phyloP scores from a whole-genome alignment of 2,329 filamentous ascomycete species.

The Penicillium sp. region DNA sequence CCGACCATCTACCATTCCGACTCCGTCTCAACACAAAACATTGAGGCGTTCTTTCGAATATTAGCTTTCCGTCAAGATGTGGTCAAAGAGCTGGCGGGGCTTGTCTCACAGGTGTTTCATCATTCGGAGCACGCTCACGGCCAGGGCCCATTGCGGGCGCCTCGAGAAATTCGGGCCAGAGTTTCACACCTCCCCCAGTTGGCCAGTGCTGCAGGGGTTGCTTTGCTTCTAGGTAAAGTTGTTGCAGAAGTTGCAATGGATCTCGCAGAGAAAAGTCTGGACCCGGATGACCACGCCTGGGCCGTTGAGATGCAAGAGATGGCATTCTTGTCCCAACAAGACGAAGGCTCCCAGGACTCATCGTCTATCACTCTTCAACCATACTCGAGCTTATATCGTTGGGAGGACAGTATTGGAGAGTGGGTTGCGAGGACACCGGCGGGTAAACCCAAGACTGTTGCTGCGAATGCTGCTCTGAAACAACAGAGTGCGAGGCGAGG shows the following conservation, averaged over 20 bases:
- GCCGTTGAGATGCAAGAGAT: constrained; percentile 45
- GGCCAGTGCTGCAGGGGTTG: constrained; percentile 28
- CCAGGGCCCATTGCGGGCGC: constrained; percentile 28
- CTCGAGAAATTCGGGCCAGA: constrained; percentile 33
- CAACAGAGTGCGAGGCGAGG: constrained; percentile 18
- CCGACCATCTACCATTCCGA: constrained; percentile 16
- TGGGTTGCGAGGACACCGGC: constrained; percentile 59
- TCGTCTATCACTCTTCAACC: constrained; percentile 22
- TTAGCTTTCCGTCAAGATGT: constrained; percentile 37
- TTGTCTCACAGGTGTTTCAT: constrained; percentile 41
- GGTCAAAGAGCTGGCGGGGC: constrained; percentile 40
- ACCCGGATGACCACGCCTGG: constrained; percentile 45
- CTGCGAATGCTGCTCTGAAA: constrained; percentile 4
- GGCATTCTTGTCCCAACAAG: constrained; percentile 28
- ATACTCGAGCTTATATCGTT: constrained; percentile 46
- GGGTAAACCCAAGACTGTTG: constrained; percentile 27
- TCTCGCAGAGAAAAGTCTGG: constrained; percentile 44
- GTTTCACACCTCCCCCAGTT: constrained; percentile 32
- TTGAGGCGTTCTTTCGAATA: constrained; percentile 37
- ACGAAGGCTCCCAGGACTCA: constrained; percentile 15
- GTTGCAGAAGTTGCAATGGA: constrained; percentile 47
- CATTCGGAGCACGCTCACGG: constrained; percentile 35
- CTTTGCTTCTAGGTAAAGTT: constrained; percentile 39
- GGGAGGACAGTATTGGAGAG: constrained; percentile 63
- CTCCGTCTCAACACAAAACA: constrained; percentile 25